Base-by-base conservation (phyloP, 768 basidiomycete species). In the Lyophyllum semitale region DNA sequence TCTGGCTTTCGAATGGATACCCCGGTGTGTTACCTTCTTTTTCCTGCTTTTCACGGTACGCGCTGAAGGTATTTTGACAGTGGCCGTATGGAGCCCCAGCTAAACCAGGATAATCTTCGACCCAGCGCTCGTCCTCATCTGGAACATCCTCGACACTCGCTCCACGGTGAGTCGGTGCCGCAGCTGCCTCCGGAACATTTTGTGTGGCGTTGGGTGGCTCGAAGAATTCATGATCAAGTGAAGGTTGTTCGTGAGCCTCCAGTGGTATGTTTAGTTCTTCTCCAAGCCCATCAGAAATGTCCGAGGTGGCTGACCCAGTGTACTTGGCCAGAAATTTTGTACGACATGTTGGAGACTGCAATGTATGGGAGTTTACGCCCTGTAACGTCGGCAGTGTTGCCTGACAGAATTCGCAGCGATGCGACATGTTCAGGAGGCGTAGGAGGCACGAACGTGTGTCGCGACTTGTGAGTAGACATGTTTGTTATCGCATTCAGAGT, bases 371-470 rank as follows among this genome's bases (percentile, higher is more conserved):
- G 15, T n/a, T 38, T 9, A 47, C 30, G 13, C 53, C 53, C 29
- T 49, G 46, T 6, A 4, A 3, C 11, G 54, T 55, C 1, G 15
- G 20, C 17, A 42, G 11, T 2, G 8, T 7, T 1, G 22, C 1
- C 1, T 43, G 26, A 30, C 54, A 55, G 26, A 55, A 55, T 33
- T 49, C 47, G 29, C 54, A 55, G 3, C n/a, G 29, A 47, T 38
- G 11, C 11, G 40, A 20, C 42, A 53, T 43, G 29, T 13, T 30
- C 26, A 11, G 5, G 4, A 20, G 27, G 27, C 3, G 22, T 32
- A 5, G 12, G 29, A 33, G 9, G 40, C 3, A 25, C 11, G 23
- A 9, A 2, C 25, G 20, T 43, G 18, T 15, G 37, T 38, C n/a
- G 37, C 15, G 41, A 5, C 20, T 3, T 29, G 11, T 7, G 20